These are phyloP conservation scores for Wallemia hederae DNA, from an alignment of 1,284 basidiomycete genomes.

Conservation along the genomic window DNA sequence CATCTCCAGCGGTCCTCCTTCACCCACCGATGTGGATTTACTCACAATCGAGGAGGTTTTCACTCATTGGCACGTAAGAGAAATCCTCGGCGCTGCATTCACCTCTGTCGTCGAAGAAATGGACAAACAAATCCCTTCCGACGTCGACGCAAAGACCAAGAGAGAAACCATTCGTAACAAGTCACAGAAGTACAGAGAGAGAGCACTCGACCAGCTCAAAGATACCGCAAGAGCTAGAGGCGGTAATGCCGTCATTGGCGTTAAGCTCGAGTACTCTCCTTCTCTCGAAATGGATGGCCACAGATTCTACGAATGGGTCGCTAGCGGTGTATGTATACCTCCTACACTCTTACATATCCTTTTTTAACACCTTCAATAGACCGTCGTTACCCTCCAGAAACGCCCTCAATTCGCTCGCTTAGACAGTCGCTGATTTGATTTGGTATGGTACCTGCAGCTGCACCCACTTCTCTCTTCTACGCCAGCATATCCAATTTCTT, in stretches of 20 bases:
- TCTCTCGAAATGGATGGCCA: neutral
- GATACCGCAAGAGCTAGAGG: neutral
- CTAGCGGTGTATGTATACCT: neutral
- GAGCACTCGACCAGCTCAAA: neutral
- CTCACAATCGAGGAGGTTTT: slow-evolving; percentile 1
- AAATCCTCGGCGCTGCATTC: neutral
- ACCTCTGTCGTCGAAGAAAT: neutral
- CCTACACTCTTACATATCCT: neutral
- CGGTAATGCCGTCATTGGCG: slow-evolving; percentile 1
- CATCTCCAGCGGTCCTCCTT: neutral
- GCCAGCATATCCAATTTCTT: neutral
- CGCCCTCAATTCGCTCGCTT: neutral
- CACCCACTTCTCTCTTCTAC: neutral
- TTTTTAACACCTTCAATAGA: too few species aligned
- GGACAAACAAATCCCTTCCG: neutral
- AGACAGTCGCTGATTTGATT: neutral
- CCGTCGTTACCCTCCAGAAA: neutral
- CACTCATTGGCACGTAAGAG: neutral
- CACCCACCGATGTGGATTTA: neutral
- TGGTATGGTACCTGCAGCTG: too few species aligned
- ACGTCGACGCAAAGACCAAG: neutral
- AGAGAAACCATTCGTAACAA: neutral
- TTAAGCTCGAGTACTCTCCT: slow-evolving; percentile 1
- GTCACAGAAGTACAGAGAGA: slow-evolving; percentile 1
- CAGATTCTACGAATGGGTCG: neutral